A percentile compares a stretch with the other conserved stretches of the same genome.
phyloP scores from a whole-genome alignment of 345 rosid species.

The Salix viminalis region DNA sequence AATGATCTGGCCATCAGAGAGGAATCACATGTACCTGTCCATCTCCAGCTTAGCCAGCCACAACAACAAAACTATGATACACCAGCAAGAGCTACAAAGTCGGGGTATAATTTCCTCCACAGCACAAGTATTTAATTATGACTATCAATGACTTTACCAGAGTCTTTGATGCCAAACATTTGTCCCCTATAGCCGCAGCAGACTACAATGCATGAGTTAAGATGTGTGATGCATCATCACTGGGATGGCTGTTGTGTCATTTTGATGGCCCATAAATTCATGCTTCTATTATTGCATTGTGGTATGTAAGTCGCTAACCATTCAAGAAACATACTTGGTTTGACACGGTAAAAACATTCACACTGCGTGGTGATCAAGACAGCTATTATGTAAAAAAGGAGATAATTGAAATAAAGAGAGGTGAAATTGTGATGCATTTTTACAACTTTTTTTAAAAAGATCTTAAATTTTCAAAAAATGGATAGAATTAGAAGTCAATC shows the following conservation, averaged over 20 bases:
- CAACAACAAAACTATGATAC: conserved; percentile 41
- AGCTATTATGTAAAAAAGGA: conserved; percentile 32
- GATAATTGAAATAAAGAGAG: conserved; percentile 29
- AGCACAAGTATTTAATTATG: conserved; percentile 4
- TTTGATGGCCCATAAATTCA: conserved; percentile 19
- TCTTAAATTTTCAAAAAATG: background rate
- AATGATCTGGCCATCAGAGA: conserved; percentile 45
- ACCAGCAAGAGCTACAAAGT: conserved; percentile 43
- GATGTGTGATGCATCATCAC: conserved; percentile 10
- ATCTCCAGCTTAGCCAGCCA: conserved; percentile 69
- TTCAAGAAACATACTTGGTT: conserved; percentile 29
- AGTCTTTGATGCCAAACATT: conserved; percentile 17
- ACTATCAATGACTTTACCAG: background rate
- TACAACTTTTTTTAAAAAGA: background rate
- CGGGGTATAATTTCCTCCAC: conserved; percentile 49
- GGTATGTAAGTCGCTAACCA: conserved; percentile 36
- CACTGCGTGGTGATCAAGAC: conserved; percentile 22
- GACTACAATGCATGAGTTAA: conserved; percentile 50
- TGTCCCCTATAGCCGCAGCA: conserved; percentile 37
- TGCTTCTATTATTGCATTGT: conserved; percentile 36
- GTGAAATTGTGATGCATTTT: conserved; percentile 9
- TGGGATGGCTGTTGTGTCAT: conserved; percentile 20
- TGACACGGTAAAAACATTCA: conserved; percentile 17
- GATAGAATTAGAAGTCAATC: background rate
- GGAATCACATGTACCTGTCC: conserved; percentile 49